Evolutionary conservation across 2,329 filamentous ascomycete genomes (phyloP), one percentile per base, ranked within the genome.

Genomic region (Coniochaeta ligniaria): DNA sequence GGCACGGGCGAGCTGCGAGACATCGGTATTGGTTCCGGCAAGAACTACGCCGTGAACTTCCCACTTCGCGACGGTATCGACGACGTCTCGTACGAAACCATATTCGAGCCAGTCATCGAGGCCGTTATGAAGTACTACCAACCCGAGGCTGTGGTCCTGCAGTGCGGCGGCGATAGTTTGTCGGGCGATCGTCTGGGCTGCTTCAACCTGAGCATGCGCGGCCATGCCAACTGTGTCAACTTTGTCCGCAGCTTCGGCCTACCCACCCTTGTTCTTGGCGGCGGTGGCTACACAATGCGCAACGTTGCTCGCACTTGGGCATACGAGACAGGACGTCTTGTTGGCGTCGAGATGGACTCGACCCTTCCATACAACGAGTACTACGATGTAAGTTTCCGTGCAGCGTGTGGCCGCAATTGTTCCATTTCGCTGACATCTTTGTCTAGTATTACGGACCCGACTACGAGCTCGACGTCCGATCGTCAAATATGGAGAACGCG

Each of bases 251-350:
- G 84, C 63, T 93, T 94, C 72, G 83, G 86, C 33, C 80, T 95
- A 11, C 95, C 95, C 0, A 88, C 96, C 2, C 83, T 99, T n/a
- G 89, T 99, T 22, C 86, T 99, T 20, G 95, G 95, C 35, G 95
- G 95, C 17, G 95, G 95, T 64, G 95, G 95, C 56, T 99, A 99
- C 76, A 99, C 95, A 1, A 96, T 96, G 75, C 89, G 95, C 64
- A 99, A 99, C 66, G 95, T 99, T 12, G 94, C 95, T 20, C 90
- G 95, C 57, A 95, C 94, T 6, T 99, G 95, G 95, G 93, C 93
- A 7, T 96, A 94, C 72, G 95, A 99, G 76, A 99, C 95, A 1
- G 94, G 94, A 65, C 83, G 92, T 61, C 82, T 98, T 9, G 91
- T 97, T 22, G 91, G 91, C 31, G 86, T 93, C 62, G 83, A 91